Percentiles rank a stretch among this genome's conserved stretches.
phyloP scores from a whole-genome alignment of 352 stramenopile species.

The Globisporangium apiculatum region DNA sequence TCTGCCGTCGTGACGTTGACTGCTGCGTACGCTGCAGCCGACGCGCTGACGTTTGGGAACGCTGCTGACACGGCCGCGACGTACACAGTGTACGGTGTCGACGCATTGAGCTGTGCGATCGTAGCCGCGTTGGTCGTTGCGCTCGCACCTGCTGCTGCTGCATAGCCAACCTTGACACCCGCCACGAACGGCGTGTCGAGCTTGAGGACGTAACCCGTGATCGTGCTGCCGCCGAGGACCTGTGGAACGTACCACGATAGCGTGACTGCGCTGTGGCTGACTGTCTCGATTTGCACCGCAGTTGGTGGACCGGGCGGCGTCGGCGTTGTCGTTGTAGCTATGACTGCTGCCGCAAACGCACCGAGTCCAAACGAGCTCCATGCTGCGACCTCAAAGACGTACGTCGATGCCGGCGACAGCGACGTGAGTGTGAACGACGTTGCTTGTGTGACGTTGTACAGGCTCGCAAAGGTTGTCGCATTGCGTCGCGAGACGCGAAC shows the following conservation, averaged over 20 bases:
- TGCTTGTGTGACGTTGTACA: conserved; percentile 32
- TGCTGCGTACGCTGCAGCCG: not conserved
- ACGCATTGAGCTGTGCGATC: conserved; percentile 23
- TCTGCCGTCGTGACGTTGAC: conserved; percentile 16
- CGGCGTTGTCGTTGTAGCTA: conserved; percentile 22
- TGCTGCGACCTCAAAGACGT: conserved; percentile 29
- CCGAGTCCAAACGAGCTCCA: conserved; percentile 46
- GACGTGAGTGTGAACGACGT: conserved; percentile 31
- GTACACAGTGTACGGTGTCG: conserved; percentile 26
- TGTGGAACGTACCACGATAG: conserved; percentile 31
- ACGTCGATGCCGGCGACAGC: conserved; percentile 22
- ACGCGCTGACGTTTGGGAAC: conserved; percentile 15
- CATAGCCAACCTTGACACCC: not conserved
- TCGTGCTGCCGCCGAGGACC: conserved; percentile 28
- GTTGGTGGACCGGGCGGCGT: conserved; percentile 22
- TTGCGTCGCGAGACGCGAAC: conserved; percentile 20
- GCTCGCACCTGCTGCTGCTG: not conserved
- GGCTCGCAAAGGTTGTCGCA: conserved; percentile 15
- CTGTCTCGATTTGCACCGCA: conserved; percentile 1
- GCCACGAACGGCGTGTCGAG: conserved; percentile 7
- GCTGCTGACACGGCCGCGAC: conserved; percentile 16
- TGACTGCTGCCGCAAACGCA: conserved; percentile 17
- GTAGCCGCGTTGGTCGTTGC: conserved; percentile 1
- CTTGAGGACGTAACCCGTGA: conserved; percentile 19
- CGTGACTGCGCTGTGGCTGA: conserved; percentile 15